Base-by-base conservation (phyloP, 768 basidiomycete species). In the Phaeotremella skinneri region DNA sequence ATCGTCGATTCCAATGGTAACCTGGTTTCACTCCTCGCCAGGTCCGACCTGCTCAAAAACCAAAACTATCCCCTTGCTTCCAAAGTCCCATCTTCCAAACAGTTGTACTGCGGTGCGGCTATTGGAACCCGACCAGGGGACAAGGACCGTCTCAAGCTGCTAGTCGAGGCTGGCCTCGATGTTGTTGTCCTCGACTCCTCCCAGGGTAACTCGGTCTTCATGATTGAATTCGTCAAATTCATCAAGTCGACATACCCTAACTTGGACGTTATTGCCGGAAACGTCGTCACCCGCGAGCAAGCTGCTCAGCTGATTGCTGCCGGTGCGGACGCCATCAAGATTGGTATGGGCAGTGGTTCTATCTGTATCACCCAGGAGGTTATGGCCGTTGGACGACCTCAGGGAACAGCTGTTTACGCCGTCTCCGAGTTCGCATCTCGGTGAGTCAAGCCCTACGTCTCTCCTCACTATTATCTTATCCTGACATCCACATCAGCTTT, bases 321-420 rank as follows among this genome's bases (percentile, higher is more conserved):
- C 2, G 96, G 96, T 42, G 96, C 93, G 2, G 96, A 99, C 68
- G 94, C 83, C n/a, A 83, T 98, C 11, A 87, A 91, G 23, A 83
- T 99, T 34, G 96, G 96, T 41, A 99, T 99, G 96, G 96, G 96
- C 34, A 90, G 88, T 6, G 96, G 96, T 7, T 94, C 91, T 4
- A 99, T 99, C 73, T 99, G 96, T 76, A 99, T 99, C 79, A 99
- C 96, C 4, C 96, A 99, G 79, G 96, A 98, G 74, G 88, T 99
- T 69, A 98, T 97, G 90, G 96, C 96, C 9, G 94, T 98, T 52
- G 96, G 96, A 14, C 85, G 96, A 16, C 96, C 94, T 0, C 96
- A 99, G 77, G 96, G 93, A 1, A 92, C 92, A 0, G 94, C 94
- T n/a, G 91, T 98, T n/a, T 89, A 88, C 73, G 86, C 89, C 42